Evolutionary conservation across 805 yeast genomes (phyloP), one percentile per base, ranked within the genome.

Genomic region (Yarrowia alimentaria): DNA sequence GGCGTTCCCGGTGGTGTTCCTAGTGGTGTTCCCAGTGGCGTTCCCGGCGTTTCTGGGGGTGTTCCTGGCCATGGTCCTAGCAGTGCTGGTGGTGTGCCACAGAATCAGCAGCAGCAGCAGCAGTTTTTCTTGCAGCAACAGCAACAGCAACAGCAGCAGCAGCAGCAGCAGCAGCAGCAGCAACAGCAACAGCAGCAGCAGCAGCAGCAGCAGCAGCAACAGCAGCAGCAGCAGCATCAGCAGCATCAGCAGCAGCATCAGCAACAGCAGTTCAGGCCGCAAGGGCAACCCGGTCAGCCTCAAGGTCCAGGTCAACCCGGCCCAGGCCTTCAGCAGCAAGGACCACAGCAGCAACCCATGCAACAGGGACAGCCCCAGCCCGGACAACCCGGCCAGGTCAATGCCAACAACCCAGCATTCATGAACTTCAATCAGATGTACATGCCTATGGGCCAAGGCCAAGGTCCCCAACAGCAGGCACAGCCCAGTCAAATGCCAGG

Each of bases 101-200:
- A n/a, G n/a, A n/a, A n/a, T n/a, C n/a, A n/a, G n/a, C n/a, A n/a
- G n/a, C n/a, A 16, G 14, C 31, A 30, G 20, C 58, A 54, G 40
- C 59, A 53, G 43, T 57, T 52, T 25, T 56, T 49, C 28, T 59
- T 57, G 38, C 61, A 54, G 54, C 58, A 55, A 19, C 54, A 53
- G 20, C 60, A 57, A 24, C 53, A 16, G 12, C 58, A 30, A 13
- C 55, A 51, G 30, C 53, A 47, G 11, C 54, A 49, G 25, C 58
- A 49, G 49, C 56, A 21, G 24, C 24, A 21, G 24, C 24, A 21
- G 9, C 24, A 21, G 9, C 24, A 25, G 33, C 33, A 29, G 19
- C 8, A 6, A 5, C 32, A 13, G 20, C 42, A 35, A 29, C 64
- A 56, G 43, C 60, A 55, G 13, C 56, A 54, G 49, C 57, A 53